These are phyloP conservation scores for Phyllosticta paracitricarpa DNA, from an alignment of 2,329 filamentous ascomycete genomes.

Conservation along the genomic window DNA sequence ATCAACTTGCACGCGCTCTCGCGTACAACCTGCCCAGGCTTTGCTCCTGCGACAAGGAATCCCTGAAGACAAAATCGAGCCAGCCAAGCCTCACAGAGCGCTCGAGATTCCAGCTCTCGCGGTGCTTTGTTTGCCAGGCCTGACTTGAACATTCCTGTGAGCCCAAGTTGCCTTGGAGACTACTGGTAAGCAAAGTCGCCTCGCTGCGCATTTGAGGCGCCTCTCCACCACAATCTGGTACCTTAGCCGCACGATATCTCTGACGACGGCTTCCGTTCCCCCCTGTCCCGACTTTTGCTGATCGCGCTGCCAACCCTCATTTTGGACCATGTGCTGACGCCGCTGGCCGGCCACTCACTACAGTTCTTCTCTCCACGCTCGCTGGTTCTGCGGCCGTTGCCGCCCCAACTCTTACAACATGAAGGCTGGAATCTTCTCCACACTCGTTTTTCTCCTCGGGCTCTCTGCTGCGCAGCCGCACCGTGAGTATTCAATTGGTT, in stretches of 20 bases:
- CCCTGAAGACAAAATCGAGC: background rate
- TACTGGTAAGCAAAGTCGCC: background rate
- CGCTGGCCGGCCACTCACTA: constrained; percentile 4
- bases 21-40: background rate
- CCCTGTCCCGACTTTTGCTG: background rate
- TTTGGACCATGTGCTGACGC: constrained; percentile 4
- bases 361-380: background rate
- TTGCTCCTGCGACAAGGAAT: background rate
- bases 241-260: background rate
- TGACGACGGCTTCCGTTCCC: background rate
- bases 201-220: background rate
- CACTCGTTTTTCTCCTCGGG: background rate
- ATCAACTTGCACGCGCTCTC: background rate
- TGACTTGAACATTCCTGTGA: background rate
- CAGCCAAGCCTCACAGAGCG: background rate
- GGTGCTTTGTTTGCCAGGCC: background rate
- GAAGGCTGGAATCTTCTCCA: constrained; percentile 8
- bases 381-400: background rate
- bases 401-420: background rate
- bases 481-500: background rate
- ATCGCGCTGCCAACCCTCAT: background rate
- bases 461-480: background rate
- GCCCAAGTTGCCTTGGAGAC: background rate
- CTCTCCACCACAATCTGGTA: background rate
- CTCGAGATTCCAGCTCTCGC: background rate